These are phyloP conservation scores for Teratosphaeria nubilosa DNA, from an alignment of 2,329 filamentous ascomycete species.

Conservation along the genomic window DNA sequence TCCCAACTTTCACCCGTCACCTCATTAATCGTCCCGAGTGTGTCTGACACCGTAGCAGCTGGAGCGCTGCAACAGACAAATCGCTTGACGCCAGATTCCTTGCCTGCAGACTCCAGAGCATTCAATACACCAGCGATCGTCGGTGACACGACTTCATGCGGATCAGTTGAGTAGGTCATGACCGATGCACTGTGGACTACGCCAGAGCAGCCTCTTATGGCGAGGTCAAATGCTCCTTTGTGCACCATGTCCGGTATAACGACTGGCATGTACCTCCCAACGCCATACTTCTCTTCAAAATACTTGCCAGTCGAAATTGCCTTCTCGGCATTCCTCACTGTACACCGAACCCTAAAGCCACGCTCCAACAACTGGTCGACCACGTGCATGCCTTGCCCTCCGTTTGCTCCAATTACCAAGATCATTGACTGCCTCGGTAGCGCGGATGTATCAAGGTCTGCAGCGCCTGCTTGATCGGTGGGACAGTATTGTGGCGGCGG, in stretches of 20 bases:
- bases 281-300: conserved; percentile 18
- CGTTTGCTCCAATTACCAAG: conserved; percentile 21
- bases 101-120: conserved; percentile 32
- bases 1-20: conserved; percentile 30
- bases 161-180: conserved; percentile 29
- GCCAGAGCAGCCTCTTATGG: conserved; percentile 31
- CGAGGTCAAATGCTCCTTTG: conserved; percentile 29
- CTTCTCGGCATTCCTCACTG: conserved; percentile 16
- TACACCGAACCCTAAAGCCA: conserved; percentile 22
- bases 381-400: conserved; percentile 19
- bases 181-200: conserved; percentile 40
- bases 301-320: conserved; percentile 16
- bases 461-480: background rate
- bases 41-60: conserved; percentile 24
- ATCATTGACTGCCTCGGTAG: conserved; percentile 12
- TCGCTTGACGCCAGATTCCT: conserved; percentile 32
- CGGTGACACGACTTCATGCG: conserved; percentile 34
- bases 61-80: conserved; percentile 35
- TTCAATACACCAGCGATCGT: conserved; percentile 27
- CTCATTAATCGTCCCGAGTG: conserved; percentile 19
- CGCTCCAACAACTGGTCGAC: conserved; percentile 17
- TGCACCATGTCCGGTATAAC: conserved; percentile 30
- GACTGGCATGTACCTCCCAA: conserved; percentile 29
- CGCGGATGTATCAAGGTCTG: background rate
- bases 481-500: background rate